Evolutionary conservation across 441 rosid genomes (phyloP), one percentile per base, ranked within the genome.

Genomic region (Pelargonium cotyledonis): DNA sequence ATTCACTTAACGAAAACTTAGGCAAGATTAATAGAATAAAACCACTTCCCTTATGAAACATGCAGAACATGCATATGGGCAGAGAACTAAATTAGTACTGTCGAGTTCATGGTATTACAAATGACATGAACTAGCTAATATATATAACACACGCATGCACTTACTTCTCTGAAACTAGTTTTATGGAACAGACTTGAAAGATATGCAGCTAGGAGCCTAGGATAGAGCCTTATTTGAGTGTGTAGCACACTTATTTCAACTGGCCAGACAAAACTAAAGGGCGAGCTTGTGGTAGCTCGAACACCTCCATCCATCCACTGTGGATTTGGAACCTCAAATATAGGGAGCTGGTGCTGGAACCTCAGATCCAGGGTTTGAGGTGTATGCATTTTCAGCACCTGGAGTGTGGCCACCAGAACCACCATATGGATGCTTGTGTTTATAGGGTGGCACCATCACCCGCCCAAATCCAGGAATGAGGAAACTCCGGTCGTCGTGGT

Each of bases 281-380:
- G 26, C 26, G 26, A 23, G 26, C 26, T 23, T 0, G 26, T 23
- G 26, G 11, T 12, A 44, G 49, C 49, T 44, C 49, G 49, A 23
- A 23, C 26, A 23, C 26, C 26, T 23, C 26, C 26, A 23, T 23
- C 26, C 26, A 23, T 23, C 26, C 26, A 2, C 26, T 23, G 26
- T 23, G 26, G 26, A 23, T 2, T 23, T 23, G 26, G 26, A 23
- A 23, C 26, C 55, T 47, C 15, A 47, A 47, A 47, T n/a, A 14
- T n/a, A 10, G 55, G 55, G 55, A 47, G 55, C 55, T 47, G 55
- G 55, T 47, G 55, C 55, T 47, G 15, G 55, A n/a, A 12, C 55
- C n/a, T 47, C 55, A 5, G 55, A 10, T n/a, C 55, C 55, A 12
- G 55, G 55, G 15, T 10, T 47, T 47, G 55, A 47, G n/a, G n/a